Evolutionary conservation across 2,329 filamentous ascomycete genomes (phyloP), one percentile per base, ranked within the genome.

Genomic region (Leptographium lundbergii): DNA sequence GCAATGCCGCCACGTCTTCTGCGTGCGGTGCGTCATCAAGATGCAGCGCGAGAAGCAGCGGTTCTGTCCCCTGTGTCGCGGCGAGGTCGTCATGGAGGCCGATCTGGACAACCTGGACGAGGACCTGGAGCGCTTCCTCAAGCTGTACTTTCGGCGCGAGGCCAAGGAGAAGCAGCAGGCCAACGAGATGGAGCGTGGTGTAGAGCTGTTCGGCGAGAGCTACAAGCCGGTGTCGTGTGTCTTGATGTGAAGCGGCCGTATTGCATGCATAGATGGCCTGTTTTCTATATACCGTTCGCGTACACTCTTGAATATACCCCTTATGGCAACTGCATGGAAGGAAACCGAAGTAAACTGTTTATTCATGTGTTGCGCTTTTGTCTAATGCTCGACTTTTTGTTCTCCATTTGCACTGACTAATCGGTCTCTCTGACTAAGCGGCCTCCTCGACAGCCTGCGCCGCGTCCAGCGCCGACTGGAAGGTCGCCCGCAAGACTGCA

Each of bases 1-100:
- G 39, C 78, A 80, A 17, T 95, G 90, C 70, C 74, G 79, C 32
- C 89, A 94, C 64, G 74, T 91, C 17, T 91, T 92, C 67, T 95
- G 90, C 73, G 92, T 94, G 59, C 79, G 88, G 3, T 95, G 90
- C 68, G 78, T 92, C 55, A 84, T 95, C 62, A 84, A 88, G 65
- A 82, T 95, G 73, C 89, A 94, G 69, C 82, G 84, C 53, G 81
- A 82, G 47, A 77, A 79, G 61, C 84, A 87, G 67, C 78, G 79
- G 45, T 75, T 81, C 57, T 95, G 90, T 67, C 89, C 90, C 0
- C 75, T 94, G 58, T 95, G 90, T 69, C 79, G 91, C 60, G 79
- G 82, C 22, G 79, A 85, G 60, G 87, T 85, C 0, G 81, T 95
- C 13, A 78, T 89, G 74, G 74, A 79, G 60, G 89, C 89, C 0